These are phyloP conservation scores for Adansonia gregorii DNA, from an alignment of 441 rosid species.

Conservation along the genomic window DNA sequence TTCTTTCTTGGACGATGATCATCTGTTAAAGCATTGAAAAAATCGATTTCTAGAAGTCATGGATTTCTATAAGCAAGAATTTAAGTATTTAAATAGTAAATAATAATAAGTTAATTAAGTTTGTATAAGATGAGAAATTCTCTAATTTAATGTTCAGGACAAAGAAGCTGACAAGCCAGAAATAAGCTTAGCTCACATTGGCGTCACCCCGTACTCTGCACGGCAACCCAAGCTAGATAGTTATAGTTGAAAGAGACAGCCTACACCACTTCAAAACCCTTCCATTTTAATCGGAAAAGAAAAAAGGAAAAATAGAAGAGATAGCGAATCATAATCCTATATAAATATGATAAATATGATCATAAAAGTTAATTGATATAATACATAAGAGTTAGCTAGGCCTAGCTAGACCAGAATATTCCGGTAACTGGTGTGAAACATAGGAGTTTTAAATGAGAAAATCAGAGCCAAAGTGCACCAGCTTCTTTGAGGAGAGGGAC, in stretches of 20 bases:
- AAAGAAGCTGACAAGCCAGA: slow-evolving; percentile 18
- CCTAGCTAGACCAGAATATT: slow-evolving; percentile 22
- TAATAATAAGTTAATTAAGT: neutral
- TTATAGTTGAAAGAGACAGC: slow-evolving; percentile 10
- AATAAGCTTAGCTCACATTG: neutral
- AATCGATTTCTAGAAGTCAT: neutral
- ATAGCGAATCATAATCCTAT: slow-evolving; percentile 9
- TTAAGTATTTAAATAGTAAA: neutral
- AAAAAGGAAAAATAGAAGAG: neutral
- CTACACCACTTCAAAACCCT: neutral
- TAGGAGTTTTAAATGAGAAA: neutral
- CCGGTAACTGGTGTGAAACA: neutral
- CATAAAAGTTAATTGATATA: neutral
- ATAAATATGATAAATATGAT: neutral
- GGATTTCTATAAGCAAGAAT: neutral
- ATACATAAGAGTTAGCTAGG: neutral
- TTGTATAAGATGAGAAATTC: neutral
- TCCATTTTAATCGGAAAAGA: neutral
- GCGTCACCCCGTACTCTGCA: slow-evolving; percentile 11
- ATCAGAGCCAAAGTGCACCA: slow-evolving; percentile 93
- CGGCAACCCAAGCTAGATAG: slow-evolving; percentile 16
- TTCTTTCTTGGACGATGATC: slow-evolving; percentile 1
- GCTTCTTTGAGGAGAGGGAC: slow-evolving; percentile 91
- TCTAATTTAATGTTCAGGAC: neutral
- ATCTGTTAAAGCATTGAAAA: too few relatives aligned